These are phyloP conservation scores for Fragaria nilgerrensis DNA, from an alignment of 306 rosid species.

Conservation along the genomic window DNA sequence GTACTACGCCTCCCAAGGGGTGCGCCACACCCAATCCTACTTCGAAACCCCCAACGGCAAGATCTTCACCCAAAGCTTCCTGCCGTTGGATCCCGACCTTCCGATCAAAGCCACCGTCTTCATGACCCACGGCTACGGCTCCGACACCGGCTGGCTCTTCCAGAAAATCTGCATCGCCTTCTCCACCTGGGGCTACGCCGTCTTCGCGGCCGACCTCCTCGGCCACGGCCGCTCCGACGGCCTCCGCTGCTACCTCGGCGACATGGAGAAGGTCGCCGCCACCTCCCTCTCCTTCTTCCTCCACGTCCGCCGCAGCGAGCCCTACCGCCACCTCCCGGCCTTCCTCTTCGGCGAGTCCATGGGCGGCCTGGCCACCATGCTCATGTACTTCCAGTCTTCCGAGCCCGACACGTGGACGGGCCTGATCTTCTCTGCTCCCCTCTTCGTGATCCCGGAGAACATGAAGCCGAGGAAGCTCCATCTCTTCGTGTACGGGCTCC, in stretches of 20 bases:
- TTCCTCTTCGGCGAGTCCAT: conserved; percentile 93
- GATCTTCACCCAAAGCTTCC: conserved; percentile 74
- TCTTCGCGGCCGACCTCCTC: conserved; percentile 86
- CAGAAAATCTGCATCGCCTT: conserved; percentile 79
- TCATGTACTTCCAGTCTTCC: conserved; percentile 84
- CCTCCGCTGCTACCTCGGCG: conserved; percentile 86
- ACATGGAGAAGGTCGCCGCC: conserved; percentile 69
- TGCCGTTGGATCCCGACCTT: conserved; percentile 41
- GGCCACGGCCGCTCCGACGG: conserved; percentile 98
- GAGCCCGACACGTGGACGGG: conserved; percentile 84
- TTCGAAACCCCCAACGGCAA: conserved; percentile 70
- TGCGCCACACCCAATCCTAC: conserved; percentile 61
- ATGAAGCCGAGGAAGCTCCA: conserved; percentile 76
- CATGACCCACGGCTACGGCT: conserved; percentile 96
- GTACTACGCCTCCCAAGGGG: conserved; percentile 84
- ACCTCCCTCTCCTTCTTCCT: conserved; percentile 69
- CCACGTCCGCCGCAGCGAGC: conserved; percentile 49
- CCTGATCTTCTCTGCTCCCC: conserved; percentile 82
- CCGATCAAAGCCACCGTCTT: conserved; percentile 63
- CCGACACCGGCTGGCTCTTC: conserved; percentile 98
- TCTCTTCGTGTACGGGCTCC: conserved; percentile 61
- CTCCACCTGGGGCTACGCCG: conserved; percentile 92
- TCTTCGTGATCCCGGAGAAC: conserved; percentile 86
- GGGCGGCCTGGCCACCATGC: conserved; percentile 75
- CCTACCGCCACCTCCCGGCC: conserved; percentile 61